Base-by-base conservation (phyloP, 768 basidiomycete genomes). In the Amanita subjunquillea region DNA sequence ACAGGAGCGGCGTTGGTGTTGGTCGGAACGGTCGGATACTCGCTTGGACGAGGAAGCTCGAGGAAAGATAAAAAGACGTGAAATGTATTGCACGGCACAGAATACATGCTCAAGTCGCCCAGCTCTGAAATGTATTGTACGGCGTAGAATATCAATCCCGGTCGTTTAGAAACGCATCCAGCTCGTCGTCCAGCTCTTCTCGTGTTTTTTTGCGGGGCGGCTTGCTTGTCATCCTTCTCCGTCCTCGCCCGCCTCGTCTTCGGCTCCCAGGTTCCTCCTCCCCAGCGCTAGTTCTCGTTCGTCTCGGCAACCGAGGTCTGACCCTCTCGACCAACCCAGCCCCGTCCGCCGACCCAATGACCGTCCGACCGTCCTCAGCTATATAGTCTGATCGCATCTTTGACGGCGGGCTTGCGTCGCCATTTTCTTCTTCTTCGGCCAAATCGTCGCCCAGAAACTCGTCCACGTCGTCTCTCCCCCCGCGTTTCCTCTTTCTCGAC, bases 171-270 rank as follows among this genome's bases (percentile, higher is more conserved):
- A 91, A 91, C 13, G 84, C 83, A 30, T 91, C 89, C 44, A 91
- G 69, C 60, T 92, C 89, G 46, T 83, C 87, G 56, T 92, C 89
- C 36, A 92, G 70, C 58, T 91, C 87, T 66, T 85, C 78, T 62
- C 82, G 82, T 0, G 79, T 86, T 65, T 80, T 81, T 54, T 64
- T 73, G 37, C 69, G 65, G 52, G 62, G 58, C 27, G 63, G 62
- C 56, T 63, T 69, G 60, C 58, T 66, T 60, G 56, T 48, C 59
- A 55, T 62, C 62, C 56, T 54, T 48, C 47, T 51, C 57, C 46
- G 50, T 57, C 52, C 50, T 55, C 55, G 50, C 54, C 57, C 48
- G 52, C 59, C 54, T 55, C 53, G 51, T 54, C 43, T 55, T 51
- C 48, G 45, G 51, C 37, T 60, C 58, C 56, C 57, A 57, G 37